phyloP scores from a whole-genome alignment of 2,329 filamentous ascomycete species.

The Neonectria faginata region DNA sequence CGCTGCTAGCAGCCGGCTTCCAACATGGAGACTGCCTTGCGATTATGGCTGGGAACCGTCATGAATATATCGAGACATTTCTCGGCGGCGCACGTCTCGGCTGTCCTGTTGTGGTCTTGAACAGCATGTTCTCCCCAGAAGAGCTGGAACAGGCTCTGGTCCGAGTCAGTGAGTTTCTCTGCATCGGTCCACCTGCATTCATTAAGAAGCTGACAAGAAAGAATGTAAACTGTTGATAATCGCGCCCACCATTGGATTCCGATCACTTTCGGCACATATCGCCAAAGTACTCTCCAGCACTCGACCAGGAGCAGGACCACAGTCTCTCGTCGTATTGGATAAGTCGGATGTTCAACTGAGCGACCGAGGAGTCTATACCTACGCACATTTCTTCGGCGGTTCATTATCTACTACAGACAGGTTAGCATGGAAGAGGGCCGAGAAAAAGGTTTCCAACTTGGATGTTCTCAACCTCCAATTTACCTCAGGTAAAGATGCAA shows the following conservation, averaged over 20 bases:
- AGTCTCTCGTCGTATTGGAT: not conserved
- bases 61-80: slow-evolving; percentile 32
- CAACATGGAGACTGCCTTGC: slow-evolving; percentile 27
- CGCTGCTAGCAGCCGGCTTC: slow-evolving; percentile 30
- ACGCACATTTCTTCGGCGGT: not conserved
- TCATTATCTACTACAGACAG: not conserved
- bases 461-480: slow-evolving; percentile 32
- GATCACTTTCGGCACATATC: slow-evolving; percentile 6
- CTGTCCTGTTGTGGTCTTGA: slow-evolving; percentile 32
- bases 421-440: not conserved
- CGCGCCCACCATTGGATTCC: slow-evolving; percentile 17
- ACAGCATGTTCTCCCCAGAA: slow-evolving; percentile 29
- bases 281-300: slow-evolving; percentile 1
- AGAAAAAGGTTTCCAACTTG: not conserved
- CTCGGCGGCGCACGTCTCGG: slow-evolving; percentile 30
- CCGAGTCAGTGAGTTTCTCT: slow-evolving; percentile 17
- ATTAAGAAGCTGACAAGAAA: not conserved
- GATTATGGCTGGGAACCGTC: slow-evolving; percentile 34
- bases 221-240: slow-evolving; percentile 22
- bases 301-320: not conserved
- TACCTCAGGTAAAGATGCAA: slow-evolving; percentile 16
- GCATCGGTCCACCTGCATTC: not conserved
- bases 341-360: not conserved
- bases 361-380: not conserved
- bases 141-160: slow-evolving; percentile 22